Evolutionary conservation across 306 rosid species (phyloP).

Genomic region (Fragaria ananassa): DNA sequence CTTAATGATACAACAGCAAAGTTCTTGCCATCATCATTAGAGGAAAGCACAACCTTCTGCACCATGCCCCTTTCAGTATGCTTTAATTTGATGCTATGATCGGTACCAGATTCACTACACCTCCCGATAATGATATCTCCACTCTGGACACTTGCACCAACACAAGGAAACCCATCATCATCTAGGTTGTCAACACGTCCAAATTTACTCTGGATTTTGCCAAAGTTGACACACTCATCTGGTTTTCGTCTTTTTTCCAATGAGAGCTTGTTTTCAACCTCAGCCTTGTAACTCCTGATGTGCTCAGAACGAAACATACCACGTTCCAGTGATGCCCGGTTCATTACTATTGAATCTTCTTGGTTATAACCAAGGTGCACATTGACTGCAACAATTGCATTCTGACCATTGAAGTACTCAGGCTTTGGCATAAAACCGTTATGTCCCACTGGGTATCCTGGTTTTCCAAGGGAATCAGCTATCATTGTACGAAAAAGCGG

Average conservation of each 20-base stretch:
- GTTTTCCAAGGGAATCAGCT: conserved; percentile 80
- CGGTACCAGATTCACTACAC: conserved; percentile 83
- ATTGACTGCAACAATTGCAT: conserved; percentile 92
- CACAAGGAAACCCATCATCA: conserved; percentile 85
- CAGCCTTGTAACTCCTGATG: conserved; percentile 83
- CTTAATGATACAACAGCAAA: conserved; percentile 84
- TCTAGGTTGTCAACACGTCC: conserved; percentile 94
- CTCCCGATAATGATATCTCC: conserved; percentile 88
- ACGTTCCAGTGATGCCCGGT: conserved; percentile 90
- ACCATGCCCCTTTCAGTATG: conserved; percentile 96
- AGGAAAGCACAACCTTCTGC: conserved; percentile 87
- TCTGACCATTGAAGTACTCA: conserved; percentile 89
- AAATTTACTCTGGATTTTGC: conserved; percentile 74
- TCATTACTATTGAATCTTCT: conserved; percentile 97
- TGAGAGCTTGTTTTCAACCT: conserved; percentile 72
- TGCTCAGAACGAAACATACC: conserved; percentile 97
- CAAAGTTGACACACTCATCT: conserved; percentile 77
- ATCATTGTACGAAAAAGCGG: conserved; percentile 80
- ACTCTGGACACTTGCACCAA: conserved; percentile 84
- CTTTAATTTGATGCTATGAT: conserved; percentile 82
- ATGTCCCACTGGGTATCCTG: conserved; percentile 34
- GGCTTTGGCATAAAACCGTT: conserved; percentile 51
- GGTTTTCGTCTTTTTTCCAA: conserved; percentile 70
- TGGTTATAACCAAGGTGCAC: conserved; percentile 94
- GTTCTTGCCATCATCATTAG: conserved; percentile 93